Evolutionary conservation across 352 stramenopile genomes (phyloP).

Genomic region (Globisporangium okanoganense): DNA sequence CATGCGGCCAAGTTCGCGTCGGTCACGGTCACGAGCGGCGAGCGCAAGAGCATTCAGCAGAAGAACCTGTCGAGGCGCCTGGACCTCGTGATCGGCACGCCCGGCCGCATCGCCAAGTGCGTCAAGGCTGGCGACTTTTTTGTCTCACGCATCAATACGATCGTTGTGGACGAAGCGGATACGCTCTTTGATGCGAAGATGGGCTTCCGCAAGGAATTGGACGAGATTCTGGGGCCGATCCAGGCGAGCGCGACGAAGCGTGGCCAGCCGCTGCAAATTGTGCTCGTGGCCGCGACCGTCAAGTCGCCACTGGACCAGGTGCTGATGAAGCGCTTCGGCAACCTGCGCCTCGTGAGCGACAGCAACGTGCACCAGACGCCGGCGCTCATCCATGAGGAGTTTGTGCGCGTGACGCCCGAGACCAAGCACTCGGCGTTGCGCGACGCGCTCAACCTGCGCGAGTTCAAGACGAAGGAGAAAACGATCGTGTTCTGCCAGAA

Average conservation of each 20-base stretch:
- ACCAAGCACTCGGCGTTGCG: constrained; percentile 69
- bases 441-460: constrained; percentile 43
- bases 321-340: constrained; percentile 62
- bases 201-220: constrained; percentile 72
- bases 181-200: constrained; percentile 81
- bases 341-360: constrained; percentile 59
- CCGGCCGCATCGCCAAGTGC: constrained; percentile 67
- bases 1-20: constrained; percentile 72
- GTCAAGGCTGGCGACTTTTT: constrained; percentile 70
- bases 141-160: constrained; percentile 62
- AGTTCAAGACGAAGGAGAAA: constrained; percentile 32
- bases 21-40: constrained; percentile 54
- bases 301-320: constrained; percentile 66
- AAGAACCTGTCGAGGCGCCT: constrained; percentile 39
- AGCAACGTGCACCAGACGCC: constrained; percentile 71
- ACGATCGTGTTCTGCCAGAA: constrained; percentile 80
- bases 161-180: constrained; percentile 79
- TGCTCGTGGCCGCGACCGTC: constrained; percentile 73
- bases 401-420: constrained; percentile 56
- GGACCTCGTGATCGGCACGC: constrained; percentile 75
- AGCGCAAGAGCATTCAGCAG: constrained; percentile 68
- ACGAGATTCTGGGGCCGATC: constrained; percentile 62
- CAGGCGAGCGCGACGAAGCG: constrained; percentile 63
- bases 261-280: constrained; percentile 47
- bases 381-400: constrained; percentile 51